phyloP scores from a whole-genome alignment of 2,329 filamentous ascomycete genomes.

The Penicillium concentricum region DNA sequence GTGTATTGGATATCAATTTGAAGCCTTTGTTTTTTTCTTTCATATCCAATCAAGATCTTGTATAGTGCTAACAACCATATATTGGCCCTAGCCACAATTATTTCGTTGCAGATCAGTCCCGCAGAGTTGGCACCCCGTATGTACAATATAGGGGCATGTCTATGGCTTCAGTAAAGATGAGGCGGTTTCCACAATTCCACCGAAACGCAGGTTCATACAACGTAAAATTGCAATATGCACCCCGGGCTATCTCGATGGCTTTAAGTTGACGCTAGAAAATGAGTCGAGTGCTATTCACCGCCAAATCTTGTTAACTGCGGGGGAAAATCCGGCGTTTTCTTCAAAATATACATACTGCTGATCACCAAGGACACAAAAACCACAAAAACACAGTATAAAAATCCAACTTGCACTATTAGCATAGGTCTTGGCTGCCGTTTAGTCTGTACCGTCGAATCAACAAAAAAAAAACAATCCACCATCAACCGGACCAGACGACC shows the following conservation, averaged over 20 bases:
- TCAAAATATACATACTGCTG: not conserved
- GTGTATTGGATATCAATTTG: constrained; percentile 9
- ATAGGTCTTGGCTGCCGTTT: not conserved
- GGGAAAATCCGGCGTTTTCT: not conserved
- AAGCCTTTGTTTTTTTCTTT: not conserved
- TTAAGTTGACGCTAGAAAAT: not conserved
- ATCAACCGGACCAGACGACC: not conserved
- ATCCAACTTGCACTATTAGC: not conserved
- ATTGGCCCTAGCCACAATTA: too few species aligned
- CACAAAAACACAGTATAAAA: not conserved
- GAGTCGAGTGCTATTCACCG: constrained; percentile 8
- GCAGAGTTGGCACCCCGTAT: not conserved
- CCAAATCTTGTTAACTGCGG: constrained; percentile 16
- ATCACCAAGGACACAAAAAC: not conserved
- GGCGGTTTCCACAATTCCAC: not conserved
- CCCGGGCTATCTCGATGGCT: not conserved
- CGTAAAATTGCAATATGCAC: not conserved
- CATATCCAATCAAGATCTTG: not conserved
- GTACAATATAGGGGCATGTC: not conserved
- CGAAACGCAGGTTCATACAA: too few species aligned
- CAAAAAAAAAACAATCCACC: not conserved
- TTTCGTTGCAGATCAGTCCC: not conserved
- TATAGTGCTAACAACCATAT: not conserved
- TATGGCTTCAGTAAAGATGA: not conserved
- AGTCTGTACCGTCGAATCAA: not conserved